Evolutionary conservation across 2,329 filamentous ascomycete species (phyloP).

Genomic region (Botrytis deweyae): DNA sequence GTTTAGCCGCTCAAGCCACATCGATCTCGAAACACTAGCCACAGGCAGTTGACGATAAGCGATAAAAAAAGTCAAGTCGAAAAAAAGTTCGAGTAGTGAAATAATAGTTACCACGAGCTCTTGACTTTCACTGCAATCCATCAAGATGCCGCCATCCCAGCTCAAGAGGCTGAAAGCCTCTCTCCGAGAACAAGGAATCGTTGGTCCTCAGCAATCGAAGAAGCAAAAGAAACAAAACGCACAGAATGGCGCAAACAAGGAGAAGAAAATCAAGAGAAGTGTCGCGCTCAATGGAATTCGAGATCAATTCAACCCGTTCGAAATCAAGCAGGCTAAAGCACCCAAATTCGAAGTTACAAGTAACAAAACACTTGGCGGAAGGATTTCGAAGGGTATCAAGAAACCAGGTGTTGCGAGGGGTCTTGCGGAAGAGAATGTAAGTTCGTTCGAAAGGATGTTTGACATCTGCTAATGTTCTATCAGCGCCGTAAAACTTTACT

Average conservation of each 20-base stretch:
- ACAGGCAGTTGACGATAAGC: conserved; percentile 10
- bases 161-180: conserved; percentile 93
- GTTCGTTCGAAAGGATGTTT: conserved; percentile 32
- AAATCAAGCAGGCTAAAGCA: conserved; percentile 77
- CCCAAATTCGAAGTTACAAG: conserved; percentile 85
- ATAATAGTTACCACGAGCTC: background rate
- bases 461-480: conserved; percentile 23
- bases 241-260: conserved; percentile 62
- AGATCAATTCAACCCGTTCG: conserved; percentile 97
- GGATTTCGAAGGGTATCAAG: conserved; percentile 57
- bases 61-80: conserved; percentile 13
- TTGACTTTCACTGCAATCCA: background rate
- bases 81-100: conserved; percentile 10
- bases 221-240: conserved; percentile 81
- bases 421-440: conserved; percentile 77
- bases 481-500: conserved; percentile 27
- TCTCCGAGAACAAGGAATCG: conserved; percentile 82
- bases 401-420: conserved; percentile 84
- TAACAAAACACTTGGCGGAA: conserved; percentile 52
- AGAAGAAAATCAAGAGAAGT: conserved; percentile 74
- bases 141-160: conserved; percentile 87
- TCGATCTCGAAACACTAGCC: background rate
- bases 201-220: conserved; percentile 90
- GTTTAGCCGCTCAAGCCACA: background rate
- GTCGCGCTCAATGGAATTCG: conserved; percentile 82